phyloP scores from a whole-genome alignment of 2,329 filamentous ascomycete genomes.

The Dothiorella sarmentorum region DNA sequence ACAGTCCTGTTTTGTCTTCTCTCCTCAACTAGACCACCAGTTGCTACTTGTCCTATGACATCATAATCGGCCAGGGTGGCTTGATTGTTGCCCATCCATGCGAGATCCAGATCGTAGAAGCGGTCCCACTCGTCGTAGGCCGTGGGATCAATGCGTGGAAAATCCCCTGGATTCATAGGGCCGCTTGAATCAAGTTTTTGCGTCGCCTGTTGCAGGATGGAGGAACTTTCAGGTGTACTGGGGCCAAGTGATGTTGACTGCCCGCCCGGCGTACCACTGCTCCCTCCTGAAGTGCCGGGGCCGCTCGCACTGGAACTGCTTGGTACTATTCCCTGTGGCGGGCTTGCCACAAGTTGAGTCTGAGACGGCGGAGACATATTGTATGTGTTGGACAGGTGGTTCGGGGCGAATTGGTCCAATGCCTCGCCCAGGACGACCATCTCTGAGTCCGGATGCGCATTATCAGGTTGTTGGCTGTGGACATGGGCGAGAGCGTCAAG shows the following conservation, averaged over 20 bases:
- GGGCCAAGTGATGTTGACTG: not conserved
- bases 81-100: constrained; percentile 16
- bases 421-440: constrained; percentile 4
- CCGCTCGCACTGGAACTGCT: not conserved
- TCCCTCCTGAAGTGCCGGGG: not conserved
- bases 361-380: not conserved
- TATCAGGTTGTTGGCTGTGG: not conserved
- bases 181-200: not conserved
- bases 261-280: not conserved
- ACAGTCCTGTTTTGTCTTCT: constrained; percentile 34
- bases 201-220: not conserved
- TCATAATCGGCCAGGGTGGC: constrained; percentile 19
- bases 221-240: not conserved
- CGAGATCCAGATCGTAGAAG: constrained; percentile 9
- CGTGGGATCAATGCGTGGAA: not conserved
- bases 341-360: not conserved
- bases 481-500: constrained; percentile 38
- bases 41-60: not conserved
- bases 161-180: not conserved
- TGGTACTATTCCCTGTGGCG: not conserved
- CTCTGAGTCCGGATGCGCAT: constrained; percentile 11
- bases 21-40: constrained; percentile 19
- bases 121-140: constrained; percentile 9
- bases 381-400: not conserved
- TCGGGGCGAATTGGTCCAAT: constrained; percentile 15